Percentiles rank a stretch among this genome's conserved stretches.
phyloP scores from a whole-genome alignment of 345 rosid species.

The Citrus sinensis region DNA sequence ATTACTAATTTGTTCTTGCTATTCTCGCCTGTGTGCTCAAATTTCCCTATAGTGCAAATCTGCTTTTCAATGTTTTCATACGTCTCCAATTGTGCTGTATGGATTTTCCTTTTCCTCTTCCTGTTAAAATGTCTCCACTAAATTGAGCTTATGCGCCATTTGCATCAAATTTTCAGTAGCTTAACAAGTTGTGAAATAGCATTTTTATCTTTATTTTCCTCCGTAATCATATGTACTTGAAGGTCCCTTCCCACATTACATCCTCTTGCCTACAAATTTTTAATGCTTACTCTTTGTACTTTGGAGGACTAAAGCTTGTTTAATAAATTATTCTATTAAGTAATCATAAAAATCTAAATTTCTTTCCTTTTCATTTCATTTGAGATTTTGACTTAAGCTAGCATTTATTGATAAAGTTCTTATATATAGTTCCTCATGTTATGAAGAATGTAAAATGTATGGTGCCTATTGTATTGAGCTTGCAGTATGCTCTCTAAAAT shows the following conservation, averaged over 20 bases:
- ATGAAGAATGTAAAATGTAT: background rate
- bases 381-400: background rate
- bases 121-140: background rate
- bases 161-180: background rate
- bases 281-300: background rate
- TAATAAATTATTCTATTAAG: background rate
- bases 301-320: background rate
- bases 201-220: background rate
- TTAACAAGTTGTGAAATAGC: background rate
- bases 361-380: background rate
- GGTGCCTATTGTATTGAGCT: background rate
- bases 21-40: background rate
- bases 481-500: background rate
- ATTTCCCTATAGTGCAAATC: background rate
- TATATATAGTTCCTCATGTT: background rate
- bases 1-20: slow-evolving; percentile 1
- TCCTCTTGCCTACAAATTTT: background rate
- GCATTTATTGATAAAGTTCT: background rate
- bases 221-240: background rate
- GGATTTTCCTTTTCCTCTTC: background rate
- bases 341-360: background rate
- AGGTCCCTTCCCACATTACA: background rate
- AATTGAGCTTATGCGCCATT: background rate
- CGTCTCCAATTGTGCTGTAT: background rate
- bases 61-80: background rate